Evolutionary conservation across 2,329 filamentous ascomycete genomes (phyloP).

Genomic region (Fusarium proliferatum): DNA sequence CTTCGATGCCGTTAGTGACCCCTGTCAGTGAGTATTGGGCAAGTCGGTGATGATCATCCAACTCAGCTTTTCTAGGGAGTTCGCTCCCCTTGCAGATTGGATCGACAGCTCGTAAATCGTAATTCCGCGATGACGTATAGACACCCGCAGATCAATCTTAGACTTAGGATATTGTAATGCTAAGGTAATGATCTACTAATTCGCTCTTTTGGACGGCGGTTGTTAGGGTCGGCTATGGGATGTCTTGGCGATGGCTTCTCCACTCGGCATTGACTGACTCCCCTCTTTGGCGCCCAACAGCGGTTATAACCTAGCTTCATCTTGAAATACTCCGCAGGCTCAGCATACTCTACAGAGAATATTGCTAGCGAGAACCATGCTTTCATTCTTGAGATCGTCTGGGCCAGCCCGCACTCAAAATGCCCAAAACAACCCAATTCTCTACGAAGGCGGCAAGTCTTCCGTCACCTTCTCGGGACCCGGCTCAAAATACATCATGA

Average conservation of each 20-base stretch:
- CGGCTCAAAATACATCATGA: slow-evolving; percentile 18
- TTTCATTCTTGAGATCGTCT: background rate
- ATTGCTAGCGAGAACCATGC: background rate
- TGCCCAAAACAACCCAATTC: background rate
- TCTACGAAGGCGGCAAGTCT: slow-evolving; percentile 2
- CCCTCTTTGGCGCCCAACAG: background rate
- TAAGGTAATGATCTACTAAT: background rate
- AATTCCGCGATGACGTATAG: background rate
- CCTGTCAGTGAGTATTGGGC: background rate
- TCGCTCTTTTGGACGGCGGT: background rate
- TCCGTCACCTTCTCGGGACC: background rate
- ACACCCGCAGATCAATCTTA: background rate
- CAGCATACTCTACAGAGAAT: background rate
- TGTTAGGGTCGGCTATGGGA: background rate
- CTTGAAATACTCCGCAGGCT: background rate
- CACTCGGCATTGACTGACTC: background rate
- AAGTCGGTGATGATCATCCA: no score
- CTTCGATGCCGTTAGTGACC: background rate
- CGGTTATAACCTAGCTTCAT: background rate
- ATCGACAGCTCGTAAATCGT: background rate
- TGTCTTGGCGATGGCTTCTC: background rate
- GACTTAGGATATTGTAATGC: background rate
- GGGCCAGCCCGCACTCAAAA: slow-evolving; percentile 2
- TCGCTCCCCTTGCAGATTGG: background rate
- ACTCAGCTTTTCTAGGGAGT: background rate